A percentile compares a stretch with the other conserved stretches of the same genome.
phyloP scores from a whole-genome alignment of 345 rosid genomes.

The Hibiscus syriacus region DNA sequence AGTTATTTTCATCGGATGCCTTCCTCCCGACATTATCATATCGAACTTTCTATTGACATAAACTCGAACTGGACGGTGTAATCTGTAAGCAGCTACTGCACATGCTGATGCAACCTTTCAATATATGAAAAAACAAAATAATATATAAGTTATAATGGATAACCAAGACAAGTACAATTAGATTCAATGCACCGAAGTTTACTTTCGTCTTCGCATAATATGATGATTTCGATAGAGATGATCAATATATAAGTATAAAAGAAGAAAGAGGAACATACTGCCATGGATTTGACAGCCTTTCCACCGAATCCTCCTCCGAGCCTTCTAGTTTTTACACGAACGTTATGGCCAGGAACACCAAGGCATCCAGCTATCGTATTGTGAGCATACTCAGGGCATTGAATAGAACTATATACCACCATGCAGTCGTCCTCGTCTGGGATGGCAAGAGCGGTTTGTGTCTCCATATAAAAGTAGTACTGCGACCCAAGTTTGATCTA shows the following conservation, averaged over 20 bases:
- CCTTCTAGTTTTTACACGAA: constrained; percentile 76
- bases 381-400: constrained; percentile 53
- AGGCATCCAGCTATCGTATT: constrained; percentile 55
- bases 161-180: background rate
- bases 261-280: constrained; percentile 38
- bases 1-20: constrained; percentile 82
- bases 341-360: constrained; percentile 65
- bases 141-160: background rate
- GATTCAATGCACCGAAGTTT: background rate
- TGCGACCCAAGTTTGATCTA: constrained; percentile 79
- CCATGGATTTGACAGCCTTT: constrained; percentile 49
- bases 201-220: background rate
- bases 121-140: background rate
- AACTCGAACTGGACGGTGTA: constrained; percentile 60
- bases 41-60: constrained; percentile 65
- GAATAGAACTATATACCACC: constrained; percentile 59
- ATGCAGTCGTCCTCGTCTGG: constrained; percentile 82
- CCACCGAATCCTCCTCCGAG: constrained; percentile 98
- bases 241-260: too few relatives aligned
- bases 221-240: background rate
- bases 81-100: constrained; percentile 59
- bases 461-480: constrained; percentile 85
- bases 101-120: constrained; percentile 73
- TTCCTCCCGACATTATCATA: constrained; percentile 85
- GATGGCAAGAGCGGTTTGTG: constrained; percentile 78